Base-by-base conservation (phyloP, 768 basidiomycete species). In the Dendrothele bispora region DNA sequence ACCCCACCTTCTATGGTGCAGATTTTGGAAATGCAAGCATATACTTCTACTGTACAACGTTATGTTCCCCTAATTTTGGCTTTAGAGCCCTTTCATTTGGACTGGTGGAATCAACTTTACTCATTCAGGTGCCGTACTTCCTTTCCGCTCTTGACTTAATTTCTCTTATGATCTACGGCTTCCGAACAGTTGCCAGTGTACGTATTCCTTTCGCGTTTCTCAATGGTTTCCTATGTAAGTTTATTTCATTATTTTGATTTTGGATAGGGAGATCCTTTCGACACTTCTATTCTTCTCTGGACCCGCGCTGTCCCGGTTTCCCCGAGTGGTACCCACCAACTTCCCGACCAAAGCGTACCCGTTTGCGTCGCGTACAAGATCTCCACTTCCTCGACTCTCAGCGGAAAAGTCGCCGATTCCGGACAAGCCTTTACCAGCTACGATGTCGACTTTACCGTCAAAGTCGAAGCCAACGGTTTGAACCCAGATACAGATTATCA, bases 391-490 rank as follows among this genome's bases (percentile, higher is more conserved):
- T 43, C 64, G 5, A 59, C 60, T 36, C 59, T 76, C 27, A 55
- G 65, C 10, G 70, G 70, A 2, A 53, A 55, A 14, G 57, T 68
- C 0, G 55, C 75, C 29, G 66, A 75, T 49, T 65, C 70, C 7
- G 79, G 74, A 11, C 65, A 78, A 49, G 79, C 75, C 1, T 80
- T 79, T 60, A 80, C 80, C 1, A 72, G 67, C 45, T 75, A 76
- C 44, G 82, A 84, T 46, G 77, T 83, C 30, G 80, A 82, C 56
- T 82, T 71, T 59, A 82, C 81, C 0, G 69, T 80, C 53, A 83
- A 83, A 59, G 75, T 83, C 15, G 82, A 83, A 52, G 79, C 80
- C 2, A 71, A 63, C 1, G 68, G 69, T 3, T 59, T 84, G 41
- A 54, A 67, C 34, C 68, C 82, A 0, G 80, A 80, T 52, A 78